Percentiles rank a stretch among this genome's conserved stretches.
phyloP scores from a whole-genome alignment of 179 eudicot species.

The Heliamphora pulchella region DNA sequence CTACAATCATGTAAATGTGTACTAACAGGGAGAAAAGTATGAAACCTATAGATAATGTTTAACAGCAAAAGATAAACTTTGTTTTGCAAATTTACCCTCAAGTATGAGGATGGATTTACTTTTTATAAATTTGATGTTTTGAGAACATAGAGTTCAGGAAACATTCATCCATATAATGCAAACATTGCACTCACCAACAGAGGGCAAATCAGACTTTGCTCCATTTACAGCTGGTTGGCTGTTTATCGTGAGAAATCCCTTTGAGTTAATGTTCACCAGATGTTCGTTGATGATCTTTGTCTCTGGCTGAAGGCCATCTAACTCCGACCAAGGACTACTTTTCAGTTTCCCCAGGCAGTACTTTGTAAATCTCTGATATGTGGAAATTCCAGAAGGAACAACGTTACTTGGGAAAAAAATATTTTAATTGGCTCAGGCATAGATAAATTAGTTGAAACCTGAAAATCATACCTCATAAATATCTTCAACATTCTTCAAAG shows the following conservation, averaged over 20 bases:
- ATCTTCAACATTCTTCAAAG: constrained; percentile 65
- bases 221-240: constrained; percentile 98
- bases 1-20: too few species aligned
- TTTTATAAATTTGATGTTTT: not conserved
- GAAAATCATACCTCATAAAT: constrained; percentile 53
- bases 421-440: not conserved
- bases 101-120: not conserved
- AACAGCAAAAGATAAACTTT: too few species aligned
- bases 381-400: not conserved
- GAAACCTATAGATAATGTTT: too few species aligned
- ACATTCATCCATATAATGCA: not conserved
- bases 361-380: constrained; percentile 61
- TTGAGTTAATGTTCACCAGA: constrained; percentile 51
- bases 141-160: not conserved
- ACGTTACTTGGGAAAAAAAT: not conserved
- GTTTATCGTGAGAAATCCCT: constrained; percentile 90
- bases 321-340: constrained; percentile 93
- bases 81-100: too few species aligned
- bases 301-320: constrained; percentile 98
- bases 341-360: constrained; percentile 78
- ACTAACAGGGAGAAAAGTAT: too few species aligned
- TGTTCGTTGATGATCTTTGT: constrained; percentile 79
- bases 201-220: constrained; percentile 71
- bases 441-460: constrained; percentile 6
- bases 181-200: constrained; percentile 56